A percentile compares a stretch with the other conserved stretches of the same genome.
phyloP scores from a whole-genome alignment of 257 asterid genomes.

The Thymus quinquecostatus region DNA sequence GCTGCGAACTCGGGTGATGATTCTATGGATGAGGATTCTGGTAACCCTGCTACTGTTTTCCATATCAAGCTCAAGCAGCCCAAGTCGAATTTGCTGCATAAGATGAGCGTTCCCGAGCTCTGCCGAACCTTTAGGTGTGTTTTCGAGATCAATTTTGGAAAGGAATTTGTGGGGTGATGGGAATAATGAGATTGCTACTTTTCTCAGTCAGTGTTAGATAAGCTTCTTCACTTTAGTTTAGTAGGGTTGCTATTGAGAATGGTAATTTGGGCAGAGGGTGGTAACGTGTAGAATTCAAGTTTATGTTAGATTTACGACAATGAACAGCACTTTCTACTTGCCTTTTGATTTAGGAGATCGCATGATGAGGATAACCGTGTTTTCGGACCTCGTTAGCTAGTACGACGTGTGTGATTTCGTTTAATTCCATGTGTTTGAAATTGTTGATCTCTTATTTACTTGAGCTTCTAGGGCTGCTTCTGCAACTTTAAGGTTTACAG shows the following conservation, averaged over 20 bases:
- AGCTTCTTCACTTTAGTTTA: neutral
- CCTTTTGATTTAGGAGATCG: slow-evolving; percentile 11
- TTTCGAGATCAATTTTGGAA: slow-evolving; percentile 7
- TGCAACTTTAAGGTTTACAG: slow-evolving; percentile 6
- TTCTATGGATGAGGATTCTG: slow-evolving; percentile 64
- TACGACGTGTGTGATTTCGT: neutral
- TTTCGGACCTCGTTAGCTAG: neutral
- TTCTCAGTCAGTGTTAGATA: slow-evolving; percentile 9
- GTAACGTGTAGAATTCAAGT: slow-evolving; percentile 7
- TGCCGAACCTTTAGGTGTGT: slow-evolving; percentile 93
- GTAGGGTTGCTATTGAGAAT: neutral
- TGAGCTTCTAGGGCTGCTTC: neutral
- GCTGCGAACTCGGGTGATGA: slow-evolving; percentile 51
- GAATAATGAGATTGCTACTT: neutral
- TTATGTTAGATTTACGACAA: neutral
- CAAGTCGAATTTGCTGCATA: slow-evolving; percentile 72
- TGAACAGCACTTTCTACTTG: neutral
- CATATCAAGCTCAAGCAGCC: slow-evolving; percentile 85
- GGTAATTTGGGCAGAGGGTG: neutral
- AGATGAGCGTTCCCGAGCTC: slow-evolving; percentile 98
- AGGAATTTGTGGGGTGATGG: neutral
- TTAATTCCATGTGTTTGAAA: neutral
- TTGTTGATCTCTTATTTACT: neutral
- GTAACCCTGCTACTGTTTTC: slow-evolving; percentile 69
- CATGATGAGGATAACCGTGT: slow-evolving; percentile 18